A percentile compares a stretch with the other conserved stretches of the same genome.
Evolutionary conservation across 768 basidiomycete species (phyloP).

Genomic region (Boletus vermiculosoides): DNA sequence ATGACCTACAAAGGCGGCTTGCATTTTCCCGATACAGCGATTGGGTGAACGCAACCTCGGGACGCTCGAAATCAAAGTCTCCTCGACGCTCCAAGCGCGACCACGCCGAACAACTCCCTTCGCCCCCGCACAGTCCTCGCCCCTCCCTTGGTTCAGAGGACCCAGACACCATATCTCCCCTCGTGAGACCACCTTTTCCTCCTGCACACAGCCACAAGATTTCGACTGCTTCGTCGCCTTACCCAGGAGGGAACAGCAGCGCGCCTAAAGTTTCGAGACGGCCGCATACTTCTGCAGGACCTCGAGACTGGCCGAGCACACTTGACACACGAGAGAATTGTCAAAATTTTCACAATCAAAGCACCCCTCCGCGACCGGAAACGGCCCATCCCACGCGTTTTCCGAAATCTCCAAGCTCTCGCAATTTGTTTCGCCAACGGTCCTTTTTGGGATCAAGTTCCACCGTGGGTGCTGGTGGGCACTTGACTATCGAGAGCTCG

Average conservation of each 20-base stretch:
- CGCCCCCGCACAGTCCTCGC: conserved; percentile 39
- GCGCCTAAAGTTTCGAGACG: conserved; percentile 42
- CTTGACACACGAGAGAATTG: conserved; percentile 18
- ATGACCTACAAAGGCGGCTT: conserved; percentile 63
- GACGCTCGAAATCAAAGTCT: conserved; percentile 56
- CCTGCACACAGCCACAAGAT: conserved; percentile 26
- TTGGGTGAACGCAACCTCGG: conserved; percentile 24
- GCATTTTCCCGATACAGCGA: conserved; percentile 63
- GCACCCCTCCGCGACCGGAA: conserved; percentile 25
- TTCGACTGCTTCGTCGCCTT: conserved; percentile 33
- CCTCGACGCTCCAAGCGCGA: conserved; percentile 46
- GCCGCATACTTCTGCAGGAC: conserved; percentile 76
- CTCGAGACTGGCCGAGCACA: conserved; percentile 50
- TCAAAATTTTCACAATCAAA: conserved; percentile 9
- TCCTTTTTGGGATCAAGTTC: conserved; percentile 30
- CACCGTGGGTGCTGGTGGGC: conserved; percentile 50
- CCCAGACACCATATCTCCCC: conserved; percentile 4
- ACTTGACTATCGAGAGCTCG: conserved; percentile 17
- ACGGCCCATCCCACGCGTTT: conserved; percentile 24
- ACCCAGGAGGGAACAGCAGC: conserved; percentile 26
- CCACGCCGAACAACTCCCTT: conserved; percentile 33
- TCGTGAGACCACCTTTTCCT: conserved; percentile 5
- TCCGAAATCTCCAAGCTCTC: conserved; percentile 13
- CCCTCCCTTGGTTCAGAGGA: conserved; percentile 8
- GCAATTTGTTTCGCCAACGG: conserved; percentile 22